These are phyloP conservation scores for Talaromyces proteolyticus DNA, from an alignment of 495 filamentous ascomycete species.

Conservation along the genomic window DNA sequence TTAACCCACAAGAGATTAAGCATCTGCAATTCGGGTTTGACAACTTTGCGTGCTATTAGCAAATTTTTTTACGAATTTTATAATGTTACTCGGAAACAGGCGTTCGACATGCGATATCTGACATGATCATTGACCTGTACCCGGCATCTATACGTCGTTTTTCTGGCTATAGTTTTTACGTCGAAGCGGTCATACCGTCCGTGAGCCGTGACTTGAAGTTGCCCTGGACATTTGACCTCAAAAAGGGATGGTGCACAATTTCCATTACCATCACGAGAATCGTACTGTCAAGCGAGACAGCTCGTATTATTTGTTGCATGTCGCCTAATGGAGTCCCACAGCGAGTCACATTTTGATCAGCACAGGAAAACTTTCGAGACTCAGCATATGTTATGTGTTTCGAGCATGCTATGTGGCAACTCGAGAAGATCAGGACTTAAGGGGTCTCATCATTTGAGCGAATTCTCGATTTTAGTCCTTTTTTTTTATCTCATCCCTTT, in stretches of 20 bases:
- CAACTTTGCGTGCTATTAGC: constrained; percentile 4
- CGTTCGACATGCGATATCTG: constrained; percentile 49
- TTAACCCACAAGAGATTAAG: constrained; percentile 11
- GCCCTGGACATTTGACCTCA: background rate
- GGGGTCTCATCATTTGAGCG: background rate
- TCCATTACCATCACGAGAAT: background rate
- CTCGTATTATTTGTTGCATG: too few relatives aligned
- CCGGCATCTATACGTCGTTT: background rate
- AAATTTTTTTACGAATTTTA: constrained; percentile 50
- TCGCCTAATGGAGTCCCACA: too few relatives aligned
- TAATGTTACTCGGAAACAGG: constrained; percentile 46
- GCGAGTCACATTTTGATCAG: too few relatives aligned
- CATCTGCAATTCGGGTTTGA: constrained; percentile 34
- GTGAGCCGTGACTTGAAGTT: constrained; percentile 45
- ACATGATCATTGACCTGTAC: constrained; percentile 9
- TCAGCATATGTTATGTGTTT: background rate
- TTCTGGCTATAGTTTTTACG: constrained; percentile 24
- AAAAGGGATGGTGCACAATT: background rate
- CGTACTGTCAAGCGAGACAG: too few relatives aligned
- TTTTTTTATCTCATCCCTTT: constrained; percentile 19
- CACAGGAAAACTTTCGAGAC: background rate
- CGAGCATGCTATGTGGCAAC: background rate
- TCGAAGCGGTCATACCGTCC: background rate
- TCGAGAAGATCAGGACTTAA: background rate
- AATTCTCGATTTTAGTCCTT: too few relatives aligned